Conservation (phyloP, 2,329 filamentous ascomycete genomes). For the Pseudofabraea citricarpa region DNA sequence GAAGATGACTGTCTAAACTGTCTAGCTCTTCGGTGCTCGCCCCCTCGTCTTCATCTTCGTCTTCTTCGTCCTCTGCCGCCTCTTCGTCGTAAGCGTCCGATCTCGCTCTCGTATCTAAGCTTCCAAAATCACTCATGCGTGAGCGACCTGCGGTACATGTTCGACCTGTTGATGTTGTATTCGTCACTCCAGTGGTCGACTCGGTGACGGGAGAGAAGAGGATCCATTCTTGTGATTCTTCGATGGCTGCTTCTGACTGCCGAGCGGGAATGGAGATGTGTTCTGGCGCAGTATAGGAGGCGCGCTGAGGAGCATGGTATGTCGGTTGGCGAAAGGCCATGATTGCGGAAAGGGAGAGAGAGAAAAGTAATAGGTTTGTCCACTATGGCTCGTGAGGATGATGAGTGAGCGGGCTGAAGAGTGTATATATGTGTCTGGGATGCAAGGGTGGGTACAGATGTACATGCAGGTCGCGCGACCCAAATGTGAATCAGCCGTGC, state of each 20-base stretch:
- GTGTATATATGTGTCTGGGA: background rate
- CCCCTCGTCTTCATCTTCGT: slow-evolving; percentile 37
- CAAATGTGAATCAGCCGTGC: background rate
- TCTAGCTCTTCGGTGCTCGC: slow-evolving; percentile 80
- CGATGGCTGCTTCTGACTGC: slow-evolving; percentile 31
- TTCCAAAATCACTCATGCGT: slow-evolving; percentile 75
- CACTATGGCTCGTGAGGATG: too few species aligned
- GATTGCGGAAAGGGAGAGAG: slow-evolving; percentile 1
- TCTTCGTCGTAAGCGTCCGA: slow-evolving; percentile 54
- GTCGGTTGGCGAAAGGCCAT: slow-evolving; percentile 61
- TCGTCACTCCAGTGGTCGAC: slow-evolving; percentile 63
- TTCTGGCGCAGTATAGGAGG: slow-evolving; percentile 16
- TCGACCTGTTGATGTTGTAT: slow-evolving; percentile 58
- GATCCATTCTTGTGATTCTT: slow-evolving; percentile 90
- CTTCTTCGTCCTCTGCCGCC: slow-evolving; percentile 59
- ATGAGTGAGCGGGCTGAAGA: too few species aligned
- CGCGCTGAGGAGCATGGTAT: slow-evolving; percentile 46
- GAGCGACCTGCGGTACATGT: slow-evolving; percentile 67
- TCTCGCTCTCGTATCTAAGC: slow-evolving; percentile 63
- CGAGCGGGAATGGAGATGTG: slow-evolving; percentile 23
- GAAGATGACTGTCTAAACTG: slow-evolving; percentile 86
- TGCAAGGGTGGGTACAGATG: background rate
- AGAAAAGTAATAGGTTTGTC: too few species aligned
- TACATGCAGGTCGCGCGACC: background rate
- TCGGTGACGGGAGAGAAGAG: slow-evolving; percentile 77